Evolutionary conservation across 2,329 filamentous ascomycete species (phyloP).

Genomic region (Scolecobasidium constrictum): DNA sequence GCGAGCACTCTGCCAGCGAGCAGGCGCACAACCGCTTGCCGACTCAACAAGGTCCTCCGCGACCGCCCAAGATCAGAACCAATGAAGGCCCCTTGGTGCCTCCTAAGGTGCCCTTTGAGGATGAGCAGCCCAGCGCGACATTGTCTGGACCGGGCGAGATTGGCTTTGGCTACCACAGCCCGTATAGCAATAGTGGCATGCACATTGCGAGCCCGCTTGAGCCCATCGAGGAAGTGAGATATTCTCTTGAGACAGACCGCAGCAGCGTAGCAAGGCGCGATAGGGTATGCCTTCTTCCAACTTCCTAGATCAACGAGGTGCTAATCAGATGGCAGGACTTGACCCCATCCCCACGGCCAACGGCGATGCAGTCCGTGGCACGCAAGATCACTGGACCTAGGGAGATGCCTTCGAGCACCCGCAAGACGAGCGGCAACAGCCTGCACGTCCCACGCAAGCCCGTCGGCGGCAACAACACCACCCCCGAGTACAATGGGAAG

Average conservation of each 20-base stretch:
- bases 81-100: conserved; percentile 50
- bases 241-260: conserved; percentile 36
- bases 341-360: conserved; percentile 9
- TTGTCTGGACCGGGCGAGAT: neutral
- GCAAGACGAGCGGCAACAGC: neutral
- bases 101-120: conserved; percentile 24
- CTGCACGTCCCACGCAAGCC: neutral
- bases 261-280: neutral
- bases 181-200: conserved; percentile 4
- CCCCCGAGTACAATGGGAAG: neutral
- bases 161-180: conserved; percentile 18
- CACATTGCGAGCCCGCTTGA: conserved; percentile 26
- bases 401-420: conserved; percentile 8
- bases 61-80: conserved; percentile 41
- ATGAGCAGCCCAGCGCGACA: conserved; percentile 19
- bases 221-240: conserved; percentile 41
- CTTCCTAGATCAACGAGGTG: no score
- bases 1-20: conserved; percentile 26
- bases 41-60: neutral
- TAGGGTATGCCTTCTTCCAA: no score
- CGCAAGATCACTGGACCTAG: conserved; percentile 10
- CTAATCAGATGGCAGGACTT: neutral
- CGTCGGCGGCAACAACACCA: no score
- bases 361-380: conserved; percentile 8
- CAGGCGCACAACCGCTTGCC: conserved; percentile 20